Evolutionary conservation across 164 flowering plant genomes (phyloP).

Genomic region (Liquidambar formosana): DNA sequence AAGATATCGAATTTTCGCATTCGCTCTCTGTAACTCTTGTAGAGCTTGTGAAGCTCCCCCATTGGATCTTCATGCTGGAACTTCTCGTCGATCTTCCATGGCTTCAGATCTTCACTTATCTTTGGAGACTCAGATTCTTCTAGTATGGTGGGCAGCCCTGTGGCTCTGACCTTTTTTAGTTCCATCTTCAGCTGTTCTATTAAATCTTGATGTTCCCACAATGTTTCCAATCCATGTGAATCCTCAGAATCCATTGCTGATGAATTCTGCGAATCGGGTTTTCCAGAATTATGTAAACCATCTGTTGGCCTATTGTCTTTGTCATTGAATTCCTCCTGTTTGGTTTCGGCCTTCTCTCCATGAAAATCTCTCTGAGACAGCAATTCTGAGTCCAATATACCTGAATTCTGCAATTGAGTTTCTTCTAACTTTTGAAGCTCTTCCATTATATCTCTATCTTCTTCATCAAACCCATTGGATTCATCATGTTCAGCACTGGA

Average conservation of each 20-base stretch:
- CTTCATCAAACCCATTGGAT: constrained; percentile 25
- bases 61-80: constrained; percentile 52
- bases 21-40: constrained; percentile 76
- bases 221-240: constrained; percentile 43
- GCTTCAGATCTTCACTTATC: constrained; percentile 71
- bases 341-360: constrained; percentile 4
- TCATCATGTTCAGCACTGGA: constrained; percentile 16
- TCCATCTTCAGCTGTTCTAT: constrained; percentile 87
- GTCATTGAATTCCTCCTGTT: neutral
- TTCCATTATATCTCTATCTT: constrained; percentile 28
- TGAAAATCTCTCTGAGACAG: constrained; percentile 27
- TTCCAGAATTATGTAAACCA: constrained; percentile 11
- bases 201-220: constrained; percentile 94
- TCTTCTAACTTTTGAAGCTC: constrained; percentile 27
- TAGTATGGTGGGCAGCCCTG: constrained; percentile 86
- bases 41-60: constrained; percentile 73
- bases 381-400: constrained; percentile 19
- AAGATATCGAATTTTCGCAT: constrained; percentile 93
- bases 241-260: constrained; percentile 43
- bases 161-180: constrained; percentile 72
- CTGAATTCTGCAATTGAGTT: constrained; percentile 13
- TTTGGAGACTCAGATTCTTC: constrained; percentile 86
- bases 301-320: neutral
- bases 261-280: constrained; percentile 22
- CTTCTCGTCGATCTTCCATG: constrained; percentile 88